A percentile compares a stretch with the other conserved stretches of the same genome.
These are phyloP conservation scores for Talaromyces islandicus DNA, from an alignment of 2,329 filamentous ascomycete species.

Conservation along the genomic window DNA sequence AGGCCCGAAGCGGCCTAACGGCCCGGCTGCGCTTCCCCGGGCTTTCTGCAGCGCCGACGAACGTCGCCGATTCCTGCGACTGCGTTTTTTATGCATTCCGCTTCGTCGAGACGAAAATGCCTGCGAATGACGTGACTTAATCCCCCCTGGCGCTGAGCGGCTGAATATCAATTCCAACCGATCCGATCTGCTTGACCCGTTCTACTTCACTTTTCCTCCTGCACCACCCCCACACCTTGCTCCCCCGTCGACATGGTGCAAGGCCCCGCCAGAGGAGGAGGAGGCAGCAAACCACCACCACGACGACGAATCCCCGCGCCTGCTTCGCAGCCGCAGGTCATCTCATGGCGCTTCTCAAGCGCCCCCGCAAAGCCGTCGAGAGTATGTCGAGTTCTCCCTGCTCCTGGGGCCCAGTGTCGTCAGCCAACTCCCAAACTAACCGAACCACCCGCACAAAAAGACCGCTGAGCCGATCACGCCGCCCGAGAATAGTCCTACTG, in stretches of 20 bases:
- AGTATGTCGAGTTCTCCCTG: not conserved
- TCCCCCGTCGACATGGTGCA: not conserved
- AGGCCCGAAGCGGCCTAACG: not conserved
- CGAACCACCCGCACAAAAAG: not conserved
- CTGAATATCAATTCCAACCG: not conserved
- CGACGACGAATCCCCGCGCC: not conserved
- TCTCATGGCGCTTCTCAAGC: not conserved
- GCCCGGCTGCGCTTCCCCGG: not conserved
- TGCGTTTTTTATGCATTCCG: not conserved
- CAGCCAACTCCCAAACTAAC: not conserved
- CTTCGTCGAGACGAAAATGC: not conserved
- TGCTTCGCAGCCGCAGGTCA: not conserved
- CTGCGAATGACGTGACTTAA: not conserved
- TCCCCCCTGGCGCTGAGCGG: not conserved
- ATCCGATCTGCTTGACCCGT: not conserved
- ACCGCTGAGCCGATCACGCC: not conserved
- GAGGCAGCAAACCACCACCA: not conserved
- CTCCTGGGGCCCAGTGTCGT: not conserved
- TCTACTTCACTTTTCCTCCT: not conserved
- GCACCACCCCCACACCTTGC: not conserved
- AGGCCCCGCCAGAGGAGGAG: not conserved
- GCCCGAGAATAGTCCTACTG: not conserved
- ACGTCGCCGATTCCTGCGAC: not conserved
- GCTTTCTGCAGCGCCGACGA: not conserved
- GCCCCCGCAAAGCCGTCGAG: not conserved